Evolutionary conservation across 2,329 filamentous ascomycete species (phyloP).

Genomic region (Lachnellula subtilissima): DNA sequence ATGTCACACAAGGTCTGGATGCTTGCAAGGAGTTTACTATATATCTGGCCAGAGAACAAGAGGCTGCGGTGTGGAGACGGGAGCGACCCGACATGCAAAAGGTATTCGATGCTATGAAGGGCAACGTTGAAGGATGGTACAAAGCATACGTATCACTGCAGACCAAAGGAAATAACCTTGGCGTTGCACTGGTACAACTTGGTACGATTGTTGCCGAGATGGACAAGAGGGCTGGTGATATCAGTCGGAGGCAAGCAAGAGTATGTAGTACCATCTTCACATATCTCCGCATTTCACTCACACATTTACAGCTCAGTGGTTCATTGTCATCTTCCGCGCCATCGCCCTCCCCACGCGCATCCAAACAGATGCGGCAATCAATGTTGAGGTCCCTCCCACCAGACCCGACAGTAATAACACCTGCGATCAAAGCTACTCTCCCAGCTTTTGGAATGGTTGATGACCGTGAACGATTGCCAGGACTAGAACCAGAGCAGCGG

Average conservation of each 20-base stretch:
- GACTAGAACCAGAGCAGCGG: constrained; percentile 7
- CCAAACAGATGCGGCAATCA: constrained; percentile 24
- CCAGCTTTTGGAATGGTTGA: constrained; percentile 27
- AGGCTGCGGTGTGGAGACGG: constrained; percentile 53
- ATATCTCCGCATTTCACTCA: constrained; percentile 7
- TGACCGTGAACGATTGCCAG: constrained; percentile 26
- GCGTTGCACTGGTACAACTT: constrained; percentile 65
- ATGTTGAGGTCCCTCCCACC: constrained; percentile 26
- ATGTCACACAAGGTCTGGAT: constrained; percentile 72
- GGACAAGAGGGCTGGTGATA: constrained; percentile 76
- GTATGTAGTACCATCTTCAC: constrained; percentile 43
- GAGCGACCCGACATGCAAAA: constrained; percentile 61
- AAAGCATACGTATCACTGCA: constrained; percentile 74
- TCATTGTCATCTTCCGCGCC: constrained; percentile 16
- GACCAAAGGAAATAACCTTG: constrained; percentile 65
- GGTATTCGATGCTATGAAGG: constrained; percentile 85
- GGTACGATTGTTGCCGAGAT: constrained; percentile 78
- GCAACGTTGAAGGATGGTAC: constrained; percentile 87
- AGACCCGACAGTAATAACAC: constrained; percentile 27
- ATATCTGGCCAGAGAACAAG: constrained; percentile 66
- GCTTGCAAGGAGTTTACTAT: constrained; percentile 71
- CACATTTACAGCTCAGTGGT: constrained; percentile 16
- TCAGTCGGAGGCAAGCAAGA: constrained; percentile 67
- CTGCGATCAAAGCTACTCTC: constrained; percentile 25
- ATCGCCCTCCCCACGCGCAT: constrained; percentile 4